These are phyloP conservation scores for Raphanus raphanistrum DNA, from an alignment of 345 rosid species.

Conservation along the genomic window DNA sequence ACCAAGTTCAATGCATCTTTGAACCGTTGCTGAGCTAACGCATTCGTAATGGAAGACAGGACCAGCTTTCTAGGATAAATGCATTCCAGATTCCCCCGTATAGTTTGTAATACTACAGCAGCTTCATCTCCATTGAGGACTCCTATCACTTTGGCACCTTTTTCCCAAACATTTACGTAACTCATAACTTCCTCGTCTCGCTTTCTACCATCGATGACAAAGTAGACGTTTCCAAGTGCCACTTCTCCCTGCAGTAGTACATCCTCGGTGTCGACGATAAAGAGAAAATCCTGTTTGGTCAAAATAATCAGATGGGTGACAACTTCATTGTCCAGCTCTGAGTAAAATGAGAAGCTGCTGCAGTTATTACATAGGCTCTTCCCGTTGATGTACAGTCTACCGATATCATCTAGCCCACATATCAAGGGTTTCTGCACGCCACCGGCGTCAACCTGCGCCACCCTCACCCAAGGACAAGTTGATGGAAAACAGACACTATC, in stretches of 20 bases:
- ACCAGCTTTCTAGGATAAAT: constrained; percentile 93
- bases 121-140: constrained; percentile 92
- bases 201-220: constrained; percentile 52
- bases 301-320: constrained; percentile 79
- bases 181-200: constrained; percentile 60
- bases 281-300: constrained; percentile 86
- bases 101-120: constrained; percentile 78
- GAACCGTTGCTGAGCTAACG: constrained; percentile 65
- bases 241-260: constrained; percentile 57
- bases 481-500: constrained; percentile 50
- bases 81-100: constrained; percentile 87
- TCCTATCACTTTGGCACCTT: constrained; percentile 80
- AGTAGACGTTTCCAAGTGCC: constrained; percentile 56
- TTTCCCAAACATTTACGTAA: constrained; percentile 83
- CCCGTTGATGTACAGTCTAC: constrained; percentile 67
- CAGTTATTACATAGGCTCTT: constrained; percentile 77
- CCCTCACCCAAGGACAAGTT: constrained; percentile 77
- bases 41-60: constrained; percentile 69
- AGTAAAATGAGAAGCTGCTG: constrained; percentile 82
- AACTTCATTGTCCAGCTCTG: constrained; percentile 64
- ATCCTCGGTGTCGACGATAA: constrained; percentile 70
- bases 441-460: constrained; percentile 46
- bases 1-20: constrained; percentile 87
- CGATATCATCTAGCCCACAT: constrained; percentile 86
- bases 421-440: constrained; percentile 51